Conservation (phyloP, 352 stramenopile species). For the Phytophthora megakarya region DNA sequence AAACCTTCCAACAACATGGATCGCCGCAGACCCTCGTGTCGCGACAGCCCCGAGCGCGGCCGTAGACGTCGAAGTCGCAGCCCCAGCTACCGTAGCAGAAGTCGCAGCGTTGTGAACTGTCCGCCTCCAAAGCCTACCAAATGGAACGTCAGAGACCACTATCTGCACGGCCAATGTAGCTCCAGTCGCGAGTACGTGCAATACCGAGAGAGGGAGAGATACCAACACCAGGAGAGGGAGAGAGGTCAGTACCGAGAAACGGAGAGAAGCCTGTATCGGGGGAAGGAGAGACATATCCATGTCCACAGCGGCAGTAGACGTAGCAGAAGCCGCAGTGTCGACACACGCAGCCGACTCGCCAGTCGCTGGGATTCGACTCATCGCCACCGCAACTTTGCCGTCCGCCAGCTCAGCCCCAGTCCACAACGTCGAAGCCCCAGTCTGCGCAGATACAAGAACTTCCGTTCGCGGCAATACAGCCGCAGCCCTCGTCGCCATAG, state of each 20-base stretch:
- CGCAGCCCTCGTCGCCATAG: constrained; percentile 13
- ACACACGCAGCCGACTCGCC: constrained; percentile 1
- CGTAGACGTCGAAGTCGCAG: constrained; percentile 23
- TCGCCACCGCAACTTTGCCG: neutral
- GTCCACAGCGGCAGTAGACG: constrained; percentile 3
- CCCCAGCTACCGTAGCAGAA: constrained; percentile 20
- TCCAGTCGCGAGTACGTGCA: constrained; percentile 26
- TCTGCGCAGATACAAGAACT: constrained; percentile 12
- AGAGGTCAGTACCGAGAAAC: neutral
- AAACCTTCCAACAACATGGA: no score
- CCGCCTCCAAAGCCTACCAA: neutral
- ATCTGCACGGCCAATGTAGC: constrained; percentile 15
- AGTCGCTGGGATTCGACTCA: constrained; percentile 18
- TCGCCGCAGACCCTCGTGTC: constrained; percentile 21
- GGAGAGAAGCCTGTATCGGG: neutral
- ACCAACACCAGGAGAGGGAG: constrained; percentile 2
- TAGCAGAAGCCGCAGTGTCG: constrained; percentile 32
- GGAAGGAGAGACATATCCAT: neutral
- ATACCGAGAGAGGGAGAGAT: neutral
- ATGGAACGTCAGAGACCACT: neutral
- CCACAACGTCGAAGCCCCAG: constrained; percentile 11
- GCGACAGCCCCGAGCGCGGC: constrained; percentile 15
- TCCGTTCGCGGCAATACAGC: constrained; percentile 1
- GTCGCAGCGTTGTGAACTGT: constrained; percentile 15
- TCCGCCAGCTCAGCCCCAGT: constrained; percentile 12